These are phyloP conservation scores for Thelephora aurantiotincta DNA, from an alignment of 768 basidiomycete species.

Conservation along the genomic window DNA sequence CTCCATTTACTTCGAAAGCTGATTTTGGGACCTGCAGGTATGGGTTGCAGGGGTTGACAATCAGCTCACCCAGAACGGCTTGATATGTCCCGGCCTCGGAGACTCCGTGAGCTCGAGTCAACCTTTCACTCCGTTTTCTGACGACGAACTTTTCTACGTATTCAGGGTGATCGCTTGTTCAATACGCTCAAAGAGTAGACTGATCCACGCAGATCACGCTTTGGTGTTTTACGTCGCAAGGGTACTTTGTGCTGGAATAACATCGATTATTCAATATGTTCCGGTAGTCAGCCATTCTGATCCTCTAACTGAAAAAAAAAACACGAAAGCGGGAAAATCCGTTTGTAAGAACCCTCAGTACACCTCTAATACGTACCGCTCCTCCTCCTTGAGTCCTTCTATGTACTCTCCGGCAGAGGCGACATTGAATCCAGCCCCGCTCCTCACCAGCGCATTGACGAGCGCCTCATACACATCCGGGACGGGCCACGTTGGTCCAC, in stretches of 20 bases:
- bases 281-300: too few species aligned
- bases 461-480: conserved; percentile 94
- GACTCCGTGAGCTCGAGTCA: conserved; percentile 43
- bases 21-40: conserved; percentile 32
- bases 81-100: conserved; percentile 83
- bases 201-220: too few species aligned
- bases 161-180: conserved; percentile 75
- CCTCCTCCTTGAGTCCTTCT: conserved; percentile 88
- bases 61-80: conserved; percentile 53
- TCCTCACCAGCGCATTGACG: conserved; percentile 45
- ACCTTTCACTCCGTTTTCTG: conserved; percentile 1
- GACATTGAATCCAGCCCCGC: conserved; percentile 42
- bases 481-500: conserved; percentile 99
- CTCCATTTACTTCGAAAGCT: neutral
- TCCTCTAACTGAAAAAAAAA: too few species aligned
- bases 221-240: too few species aligned
- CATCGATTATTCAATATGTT: too few species aligned
- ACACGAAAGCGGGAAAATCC: too few species aligned
- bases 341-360: conserved; percentile 2
- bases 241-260: too few species aligned
- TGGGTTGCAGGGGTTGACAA: conserved; percentile 80
- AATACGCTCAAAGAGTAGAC: conserved; percentile 34
- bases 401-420: conserved; percentile 67
- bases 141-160: neutral
- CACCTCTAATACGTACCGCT: conserved; percentile 95